A percentile compares a stretch with the other conserved stretches of the same genome.
Conservation (phyloP, 257 asterid species). For the Solanum pinnatisectum region DNA sequence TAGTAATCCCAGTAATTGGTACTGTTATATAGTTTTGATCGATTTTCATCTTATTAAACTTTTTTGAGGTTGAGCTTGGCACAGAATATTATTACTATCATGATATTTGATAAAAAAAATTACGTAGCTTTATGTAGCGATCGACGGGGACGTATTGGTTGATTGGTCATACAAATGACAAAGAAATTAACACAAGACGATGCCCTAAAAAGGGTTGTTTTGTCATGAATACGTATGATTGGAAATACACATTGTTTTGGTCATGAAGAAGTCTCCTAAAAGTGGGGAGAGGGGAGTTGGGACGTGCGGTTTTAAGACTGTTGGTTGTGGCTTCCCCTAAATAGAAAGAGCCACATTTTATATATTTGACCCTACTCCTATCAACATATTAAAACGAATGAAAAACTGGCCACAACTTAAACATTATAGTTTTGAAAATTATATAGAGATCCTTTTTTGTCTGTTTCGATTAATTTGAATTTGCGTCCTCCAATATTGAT, state of each 20-base stretch:
- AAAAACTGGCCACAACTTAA: neutral
- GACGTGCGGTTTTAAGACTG: neutral
- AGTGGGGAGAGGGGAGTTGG: neutral
- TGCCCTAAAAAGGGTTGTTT: neutral
- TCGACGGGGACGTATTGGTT: neutral
- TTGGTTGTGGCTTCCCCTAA: neutral
- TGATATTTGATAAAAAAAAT: neutral
- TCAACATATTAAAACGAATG: neutral
- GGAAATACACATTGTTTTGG: neutral
- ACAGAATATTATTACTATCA: neutral
- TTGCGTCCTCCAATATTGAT: accelerated
- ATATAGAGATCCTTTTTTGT: accelerated
- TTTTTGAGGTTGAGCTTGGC: neutral
- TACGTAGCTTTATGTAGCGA: too few species aligned
- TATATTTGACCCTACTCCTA: neutral
- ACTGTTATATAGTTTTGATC: neutral
- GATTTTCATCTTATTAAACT: neutral
- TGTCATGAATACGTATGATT: neutral
- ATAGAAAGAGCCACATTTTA: neutral
- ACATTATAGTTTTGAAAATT: neutral
- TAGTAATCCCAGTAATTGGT: neutral
- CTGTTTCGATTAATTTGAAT: neutral
- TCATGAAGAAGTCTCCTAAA: neutral
- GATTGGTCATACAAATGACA: neutral
- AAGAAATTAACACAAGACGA: neutral